phyloP scores from a whole-genome alignment of 306 rosid genomes.

The Hippophae tibetana region DNA sequence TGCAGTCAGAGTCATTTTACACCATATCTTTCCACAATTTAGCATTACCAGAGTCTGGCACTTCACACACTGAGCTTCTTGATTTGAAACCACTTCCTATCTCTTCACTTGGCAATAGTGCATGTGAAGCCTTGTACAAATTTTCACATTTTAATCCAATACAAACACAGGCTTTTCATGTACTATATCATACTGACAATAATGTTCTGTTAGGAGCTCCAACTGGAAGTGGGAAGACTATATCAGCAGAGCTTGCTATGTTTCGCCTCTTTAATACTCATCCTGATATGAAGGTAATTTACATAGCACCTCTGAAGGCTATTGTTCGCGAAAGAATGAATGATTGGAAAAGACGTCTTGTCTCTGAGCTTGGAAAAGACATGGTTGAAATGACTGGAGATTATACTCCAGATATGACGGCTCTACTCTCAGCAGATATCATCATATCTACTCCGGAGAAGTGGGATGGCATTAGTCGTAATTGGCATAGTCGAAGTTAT shows the following conservation, averaged over 20 bases:
- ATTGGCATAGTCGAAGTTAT: constrained; percentile 93
- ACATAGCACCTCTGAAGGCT: constrained; percentile 96
- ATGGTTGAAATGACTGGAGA: constrained; percentile 99
- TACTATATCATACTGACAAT: constrained; percentile 78
- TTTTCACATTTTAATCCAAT: constrained; percentile 96
- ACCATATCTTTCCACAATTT: constrained; percentile 85
- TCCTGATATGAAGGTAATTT: constrained; percentile 58
- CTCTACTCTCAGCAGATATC: constrained; percentile 85
- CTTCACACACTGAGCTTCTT: constrained; percentile 85
- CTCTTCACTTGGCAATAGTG: constrained; percentile 65
- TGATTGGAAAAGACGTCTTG: constrained; percentile 83
- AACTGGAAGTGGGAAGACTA: no score
- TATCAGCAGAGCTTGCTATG: not conserved
- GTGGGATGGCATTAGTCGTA: constrained; percentile 99
- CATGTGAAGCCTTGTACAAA: constrained; percentile 61
- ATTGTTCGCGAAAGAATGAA: constrained; percentile 96
- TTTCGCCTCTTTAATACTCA: constrained; percentile 6
- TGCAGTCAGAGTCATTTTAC: constrained; percentile 78
- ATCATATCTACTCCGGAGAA: constrained; percentile 96
- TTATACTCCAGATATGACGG: constrained; percentile 87
- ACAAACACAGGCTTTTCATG: constrained; percentile 95
- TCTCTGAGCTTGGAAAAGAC: constrained; percentile 68
- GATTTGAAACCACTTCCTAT: constrained; percentile 93
- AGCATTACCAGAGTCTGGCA: constrained; percentile 75
- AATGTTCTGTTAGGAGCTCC: constrained; percentile 96